Evolutionary conservation across 306 rosid genomes (phyloP), one percentile per base, ranked within the genome.

Genomic region (Lathyrus oleraceus): DNA sequence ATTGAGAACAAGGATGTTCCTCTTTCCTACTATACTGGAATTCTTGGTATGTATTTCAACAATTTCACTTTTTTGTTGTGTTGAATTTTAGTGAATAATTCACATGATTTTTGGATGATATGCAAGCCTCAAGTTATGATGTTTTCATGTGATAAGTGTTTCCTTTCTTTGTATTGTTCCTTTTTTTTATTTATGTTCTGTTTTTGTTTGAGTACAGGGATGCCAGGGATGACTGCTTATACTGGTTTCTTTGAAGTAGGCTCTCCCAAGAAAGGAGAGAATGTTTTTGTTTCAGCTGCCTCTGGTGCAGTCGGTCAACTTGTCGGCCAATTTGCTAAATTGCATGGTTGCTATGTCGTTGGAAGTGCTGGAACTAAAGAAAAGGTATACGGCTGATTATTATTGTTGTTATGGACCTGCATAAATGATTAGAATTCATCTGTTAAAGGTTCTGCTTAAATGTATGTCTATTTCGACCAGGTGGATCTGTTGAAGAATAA

Each of bases 21-120:
- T 3, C 82, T 78, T 59, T 57, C 82, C 35, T 78, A 72, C 65
- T 78, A 78, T 36, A 66, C 74, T 28, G 78, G 82, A 78, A 66
- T 78, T 78, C 82, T 78, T 17, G 82, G 82, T 78, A 59, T 14
- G 70, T 66, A 62, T 21, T 21, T 61, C 66, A 36, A 61, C 66
- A 61, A 19, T 78, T 65, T 45, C 59, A 35, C 27, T 8, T 17
- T 23, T 3, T 58, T 11, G 10, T 58, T 11, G 10, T 38, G 30
- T 47, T 25, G 30, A 11, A 10, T 70, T 43, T 10, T 15, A 44
- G 11, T 63, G 23, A 77, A 45, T 28, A 20, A 36, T 32, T 14
- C 2, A 6, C 28, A 56, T 65, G 64, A 45, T 39, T 5, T 30
- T 4, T 12, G 16, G 17, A 16, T 40, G 8, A 17, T 66, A 36